phyloP scores from a whole-genome alignment of 306 rosid genomes.

The Vicia villosa region DNA sequence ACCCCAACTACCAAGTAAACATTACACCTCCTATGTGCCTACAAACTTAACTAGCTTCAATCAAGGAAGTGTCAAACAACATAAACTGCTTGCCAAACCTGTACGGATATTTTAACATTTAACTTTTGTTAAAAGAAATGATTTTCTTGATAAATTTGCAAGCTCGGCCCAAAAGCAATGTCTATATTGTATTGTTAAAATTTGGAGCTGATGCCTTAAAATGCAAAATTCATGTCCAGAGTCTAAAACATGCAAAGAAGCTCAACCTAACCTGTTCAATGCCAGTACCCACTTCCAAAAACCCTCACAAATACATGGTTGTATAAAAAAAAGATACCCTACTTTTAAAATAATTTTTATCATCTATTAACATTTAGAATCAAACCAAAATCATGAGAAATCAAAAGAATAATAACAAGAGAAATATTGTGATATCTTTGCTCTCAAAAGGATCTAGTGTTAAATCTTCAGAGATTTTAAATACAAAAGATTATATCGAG shows the following conservation, averaged over 20 bases:
- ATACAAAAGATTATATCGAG: constrained; percentile 3
- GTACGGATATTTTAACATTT: not conserved
- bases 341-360: not conserved
- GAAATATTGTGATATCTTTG: constrained; percentile 4
- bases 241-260: constrained; percentile 2
- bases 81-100: constrained; percentile 6
- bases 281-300: constrained; percentile 9
- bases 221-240: constrained; percentile 1
- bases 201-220: constrained; percentile 1
- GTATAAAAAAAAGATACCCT: not conserved
- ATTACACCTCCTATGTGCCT: not conserved
- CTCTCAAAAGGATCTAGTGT: constrained; percentile 8
- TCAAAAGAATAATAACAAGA: constrained; percentile 1
- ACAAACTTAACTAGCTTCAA: constrained; percentile 10
- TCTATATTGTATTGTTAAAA: not conserved
- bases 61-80: constrained; percentile 16
- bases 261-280: not conserved
- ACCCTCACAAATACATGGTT: not conserved
- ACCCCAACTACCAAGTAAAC: not conserved
- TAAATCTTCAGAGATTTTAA: constrained; percentile 21
- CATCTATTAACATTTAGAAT: constrained; percentile 4
- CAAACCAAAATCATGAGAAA: not conserved
- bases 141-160: not conserved
- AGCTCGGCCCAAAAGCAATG: constrained; percentile 5
- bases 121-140: not conserved